A percentile compares a stretch with the other conserved stretches of the same genome.
These are phyloP conservation scores for Batkoa obscura DNA, from an alignment of 371 early-diverging fungal species.

Conservation along the genomic window DNA sequence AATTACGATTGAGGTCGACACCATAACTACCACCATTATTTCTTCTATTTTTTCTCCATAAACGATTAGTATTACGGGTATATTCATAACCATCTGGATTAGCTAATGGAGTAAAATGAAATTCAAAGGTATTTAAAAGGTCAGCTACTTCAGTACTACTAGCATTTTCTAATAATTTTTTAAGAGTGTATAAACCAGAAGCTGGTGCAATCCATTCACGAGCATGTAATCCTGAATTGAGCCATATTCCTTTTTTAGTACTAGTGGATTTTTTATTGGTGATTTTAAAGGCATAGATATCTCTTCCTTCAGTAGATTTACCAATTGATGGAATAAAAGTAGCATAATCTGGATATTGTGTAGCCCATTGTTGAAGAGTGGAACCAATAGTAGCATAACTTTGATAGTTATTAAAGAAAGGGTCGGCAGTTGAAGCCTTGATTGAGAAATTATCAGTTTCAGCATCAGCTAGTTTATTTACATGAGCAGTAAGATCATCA, in stretches of 20 bases:
- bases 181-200: background rate
- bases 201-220: conserved; percentile 8
- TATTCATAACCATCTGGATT: conserved; percentile 41
- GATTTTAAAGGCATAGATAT: conserved; percentile 1
- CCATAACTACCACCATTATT: conserved; percentile 12
- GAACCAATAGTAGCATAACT: background rate
- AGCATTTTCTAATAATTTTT: background rate
- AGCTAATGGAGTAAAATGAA: conserved; percentile 28
- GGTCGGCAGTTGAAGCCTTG: background rate
- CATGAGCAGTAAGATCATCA: background rate
- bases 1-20: conserved; percentile 27
- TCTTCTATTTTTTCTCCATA: conserved; percentile 40
- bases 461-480: background rate
- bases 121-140: conserved; percentile 18
- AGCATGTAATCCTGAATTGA: conserved; percentile 1
- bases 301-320: conserved; percentile 1
- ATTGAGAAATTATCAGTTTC: background rate
- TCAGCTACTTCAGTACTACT: background rate
- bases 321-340: conserved; percentile 5
- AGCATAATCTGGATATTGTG: background rate
- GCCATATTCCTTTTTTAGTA: conserved; percentile 2
- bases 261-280: background rate
- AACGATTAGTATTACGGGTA: conserved; percentile 20
- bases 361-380: background rate
- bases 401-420: background rate